Conservation (phyloP, 345 rosid genomes). For the Clausena lansium region DNA sequence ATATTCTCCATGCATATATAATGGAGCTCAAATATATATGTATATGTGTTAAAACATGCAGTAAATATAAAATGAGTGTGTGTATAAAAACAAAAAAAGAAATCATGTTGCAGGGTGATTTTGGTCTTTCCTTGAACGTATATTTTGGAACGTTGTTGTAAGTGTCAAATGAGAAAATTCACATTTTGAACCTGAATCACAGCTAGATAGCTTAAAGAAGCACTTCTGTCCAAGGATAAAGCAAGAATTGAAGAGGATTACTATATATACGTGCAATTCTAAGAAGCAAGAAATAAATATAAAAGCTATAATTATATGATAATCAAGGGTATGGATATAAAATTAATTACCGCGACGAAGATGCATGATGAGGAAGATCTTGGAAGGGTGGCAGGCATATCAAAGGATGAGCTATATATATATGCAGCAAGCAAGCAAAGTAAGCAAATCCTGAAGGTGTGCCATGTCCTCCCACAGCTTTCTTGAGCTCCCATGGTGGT, state of each 20-base stretch:
- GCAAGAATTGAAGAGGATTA: too few relatives aligned
- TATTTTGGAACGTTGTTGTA: background rate
- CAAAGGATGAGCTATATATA: too few relatives aligned
- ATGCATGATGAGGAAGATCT: too few relatives aligned
- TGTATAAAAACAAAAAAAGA: background rate
- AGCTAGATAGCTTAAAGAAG: background rate
- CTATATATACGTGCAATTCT: too few relatives aligned
- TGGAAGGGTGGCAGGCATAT: too few relatives aligned
- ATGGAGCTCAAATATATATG: slow-evolving; percentile 22
- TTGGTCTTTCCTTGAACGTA: background rate
- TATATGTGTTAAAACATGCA: slow-evolving; percentile 2
- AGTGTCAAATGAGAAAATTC: background rate
- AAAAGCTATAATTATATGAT: too few relatives aligned
- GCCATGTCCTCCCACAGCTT: slow-evolving; percentile 85
- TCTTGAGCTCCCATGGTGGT: slow-evolving; percentile 56
- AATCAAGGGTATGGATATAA: background rate
- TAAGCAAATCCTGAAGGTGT: slow-evolving; percentile 36
- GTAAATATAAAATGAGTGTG: background rate
- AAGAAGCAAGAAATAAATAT: background rate
- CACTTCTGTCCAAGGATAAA: background rate
- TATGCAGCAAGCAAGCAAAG: background rate
- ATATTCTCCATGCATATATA: slow-evolving; percentile 22
- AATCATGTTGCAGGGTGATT: background rate
- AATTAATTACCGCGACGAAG: too few relatives aligned
- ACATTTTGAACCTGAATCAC: slow-evolving; percentile 15